phyloP scores from a whole-genome alignment of 768 basidiomycete genomes.

The Pisolithus tinctorius region DNA sequence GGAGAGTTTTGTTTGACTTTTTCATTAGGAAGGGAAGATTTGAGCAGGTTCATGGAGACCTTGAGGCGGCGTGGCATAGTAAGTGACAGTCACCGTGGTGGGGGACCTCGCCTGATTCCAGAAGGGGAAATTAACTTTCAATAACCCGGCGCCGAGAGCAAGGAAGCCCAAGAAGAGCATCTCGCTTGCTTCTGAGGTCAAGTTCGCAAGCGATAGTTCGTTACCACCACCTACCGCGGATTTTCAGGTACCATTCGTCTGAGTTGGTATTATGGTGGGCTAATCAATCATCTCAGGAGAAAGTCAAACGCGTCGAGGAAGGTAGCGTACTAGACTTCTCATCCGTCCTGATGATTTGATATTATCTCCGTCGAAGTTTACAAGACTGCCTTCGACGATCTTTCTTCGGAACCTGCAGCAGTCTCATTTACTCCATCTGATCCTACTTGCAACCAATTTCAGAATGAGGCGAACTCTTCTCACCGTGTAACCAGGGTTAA shows the following conservation, averaged over 20 bases:
- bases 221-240: slow-evolving; percentile 16
- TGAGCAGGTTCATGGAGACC: slow-evolving; percentile 34
- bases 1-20: slow-evolving; percentile 31
- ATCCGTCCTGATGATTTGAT: background rate
- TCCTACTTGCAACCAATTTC: background rate
- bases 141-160: slow-evolving; percentile 12
- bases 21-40: slow-evolving; percentile 26
- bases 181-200: slow-evolving; percentile 22
- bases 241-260: slow-evolving; percentile 17
- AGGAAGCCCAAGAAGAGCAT: slow-evolving; percentile 14
- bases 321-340: slow-evolving; percentile 9
- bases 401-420: background rate
- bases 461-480: background rate
- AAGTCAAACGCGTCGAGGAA: slow-evolving; percentile 24
- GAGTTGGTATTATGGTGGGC: background rate
- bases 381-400: slow-evolving; percentile 19
- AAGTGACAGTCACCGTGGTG: slow-evolving; percentile 8
- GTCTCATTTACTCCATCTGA: background rate
- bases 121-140: slow-evolving; percentile 26
- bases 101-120: background rate
- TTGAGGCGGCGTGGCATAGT: slow-evolving; percentile 45
- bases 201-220: slow-evolving; percentile 16
- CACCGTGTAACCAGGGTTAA: too few relatives aligned
- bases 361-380: slow-evolving; percentile 16
- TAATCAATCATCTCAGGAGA: slow-evolving; percentile 10